These are phyloP conservation scores for Penicillium sp. DNA, from an alignment of 2,329 filamentous ascomycete species.

Conservation along the genomic window DNA sequence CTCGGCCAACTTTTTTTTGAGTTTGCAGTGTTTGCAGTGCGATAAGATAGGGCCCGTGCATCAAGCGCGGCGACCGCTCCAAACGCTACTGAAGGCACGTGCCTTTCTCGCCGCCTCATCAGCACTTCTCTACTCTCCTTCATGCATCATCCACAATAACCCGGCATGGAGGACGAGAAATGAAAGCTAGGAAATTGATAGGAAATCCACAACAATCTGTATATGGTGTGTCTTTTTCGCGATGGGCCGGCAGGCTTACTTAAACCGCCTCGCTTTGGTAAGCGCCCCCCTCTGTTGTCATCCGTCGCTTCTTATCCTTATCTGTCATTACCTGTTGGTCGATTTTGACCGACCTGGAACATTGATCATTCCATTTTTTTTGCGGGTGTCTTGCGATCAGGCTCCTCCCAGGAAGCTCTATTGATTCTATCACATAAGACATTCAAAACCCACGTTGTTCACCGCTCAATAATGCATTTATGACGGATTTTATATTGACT, in stretches of 20 bases:
- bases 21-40: constrained; percentile 40
- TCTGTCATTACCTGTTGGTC: background rate
- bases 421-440: background rate
- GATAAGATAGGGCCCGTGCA: constrained; percentile 40
- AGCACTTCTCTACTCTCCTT: background rate
- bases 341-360: background rate
- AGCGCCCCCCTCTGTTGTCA: constrained; percentile 23
- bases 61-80: constrained; percentile 24
- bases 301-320: background rate
- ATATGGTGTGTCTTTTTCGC: constrained; percentile 1
- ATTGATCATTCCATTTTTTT: background rate
- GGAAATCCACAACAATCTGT: background rate
- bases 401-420: background rate
- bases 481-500: constrained; percentile 24
- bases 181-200: background rate
- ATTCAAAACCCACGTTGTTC: background rate
- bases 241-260: constrained; percentile 51
- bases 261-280: constrained; percentile 53
- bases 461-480: background rate
- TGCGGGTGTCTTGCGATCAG: background rate
- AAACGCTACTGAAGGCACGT: constrained; percentile 15
- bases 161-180: background rate
- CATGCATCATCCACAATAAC: background rate
- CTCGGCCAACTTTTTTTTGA: constrained; percentile 43
- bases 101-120: constrained; percentile 8